Percentiles rank a stretch among this genome's conserved stretches.
Evolutionary conservation across 495 filamentous ascomycete genomes (phyloP).

Genomic region (Trichocladium uniseriatum): DNA sequence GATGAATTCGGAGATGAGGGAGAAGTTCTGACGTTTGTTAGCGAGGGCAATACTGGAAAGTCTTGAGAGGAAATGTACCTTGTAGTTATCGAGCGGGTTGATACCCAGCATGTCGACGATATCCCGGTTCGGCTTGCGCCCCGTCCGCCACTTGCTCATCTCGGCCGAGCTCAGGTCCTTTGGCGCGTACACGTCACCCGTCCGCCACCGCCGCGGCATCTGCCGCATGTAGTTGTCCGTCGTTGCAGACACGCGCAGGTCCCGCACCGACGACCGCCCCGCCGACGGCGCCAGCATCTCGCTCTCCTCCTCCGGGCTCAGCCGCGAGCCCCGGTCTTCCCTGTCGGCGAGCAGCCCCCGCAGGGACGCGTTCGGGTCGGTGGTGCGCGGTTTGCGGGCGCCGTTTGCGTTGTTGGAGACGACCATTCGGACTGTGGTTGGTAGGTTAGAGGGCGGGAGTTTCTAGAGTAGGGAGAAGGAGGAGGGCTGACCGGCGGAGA

Average conservation of each 20-base stretch:
- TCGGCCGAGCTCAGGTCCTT: conserved; percentile 71
- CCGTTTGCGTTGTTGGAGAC: conserved; percentile 18
- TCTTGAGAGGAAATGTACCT: conserved; percentile 42
- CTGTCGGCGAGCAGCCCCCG: background rate
- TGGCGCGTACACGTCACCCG: conserved; percentile 82
- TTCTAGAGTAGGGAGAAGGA: background rate
- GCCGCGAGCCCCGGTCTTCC: background rate
- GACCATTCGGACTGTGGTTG: conserved; percentile 8
- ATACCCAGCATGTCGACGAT: conserved; percentile 72
- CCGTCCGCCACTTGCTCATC: conserved; percentile 53
- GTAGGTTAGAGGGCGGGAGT: background rate
- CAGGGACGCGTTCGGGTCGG: conserved; percentile 1
- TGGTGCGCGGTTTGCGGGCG: conserved; percentile 10
- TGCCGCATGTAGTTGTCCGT: conserved; percentile 31
- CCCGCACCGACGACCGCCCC: conserved; percentile 2
- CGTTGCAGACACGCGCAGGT: conserved; percentile 5
- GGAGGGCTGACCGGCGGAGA: conserved; percentile 6
- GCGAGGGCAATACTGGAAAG: no score
- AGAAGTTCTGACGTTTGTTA: conserved; percentile 86
- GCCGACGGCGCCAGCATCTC: conserved; percentile 2
- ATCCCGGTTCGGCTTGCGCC: conserved; percentile 45
- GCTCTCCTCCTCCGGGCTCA: background rate
- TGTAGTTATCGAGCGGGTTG: conserved; percentile 76
- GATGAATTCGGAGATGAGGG: conserved; percentile 83
- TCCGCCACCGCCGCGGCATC: conserved; percentile 50